phyloP scores from a whole-genome alignment of 345 rosid genomes.

The Sonneratia caseolaris region DNA sequence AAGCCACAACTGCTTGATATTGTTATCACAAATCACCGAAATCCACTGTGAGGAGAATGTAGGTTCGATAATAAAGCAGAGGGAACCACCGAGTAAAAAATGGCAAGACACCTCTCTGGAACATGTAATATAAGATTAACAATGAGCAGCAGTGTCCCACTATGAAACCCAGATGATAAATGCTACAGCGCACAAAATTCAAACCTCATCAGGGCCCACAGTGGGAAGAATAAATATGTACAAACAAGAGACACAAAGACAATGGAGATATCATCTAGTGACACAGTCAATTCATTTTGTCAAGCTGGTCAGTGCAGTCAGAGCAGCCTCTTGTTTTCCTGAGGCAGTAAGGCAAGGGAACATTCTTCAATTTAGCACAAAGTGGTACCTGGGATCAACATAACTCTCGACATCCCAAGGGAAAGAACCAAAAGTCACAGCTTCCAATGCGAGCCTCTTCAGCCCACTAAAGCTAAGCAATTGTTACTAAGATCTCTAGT shows the following conservation, averaged over 20 bases:
- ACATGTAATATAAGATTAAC: too few relatives aligned
- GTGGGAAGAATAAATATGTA: neutral
- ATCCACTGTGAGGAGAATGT: neutral
- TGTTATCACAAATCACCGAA: neutral
- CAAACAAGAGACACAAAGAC: neutral
- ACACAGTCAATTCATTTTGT: neutral
- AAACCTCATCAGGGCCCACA: neutral
- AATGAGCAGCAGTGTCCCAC: too few relatives aligned
- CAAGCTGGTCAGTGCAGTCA: neutral
- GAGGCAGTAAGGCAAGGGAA: neutral
- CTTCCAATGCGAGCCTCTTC: constrained; percentile 87
- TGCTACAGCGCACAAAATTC: neutral
- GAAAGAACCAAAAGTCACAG: constrained; percentile 92
- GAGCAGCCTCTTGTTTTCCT: too few relatives aligned
- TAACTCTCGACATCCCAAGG: constrained; percentile 96
- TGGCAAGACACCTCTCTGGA: too few relatives aligned
- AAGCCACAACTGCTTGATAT: too few relatives aligned
- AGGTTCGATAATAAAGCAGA: neutral
- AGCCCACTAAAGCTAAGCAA: constrained; percentile 57
- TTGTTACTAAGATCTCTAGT: too few relatives aligned
- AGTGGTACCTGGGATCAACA: constrained; percentile 90
- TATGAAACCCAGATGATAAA: neutral
- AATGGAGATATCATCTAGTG: neutral
- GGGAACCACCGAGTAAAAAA: neutral
- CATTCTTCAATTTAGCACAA: constrained; percentile 48